Evolutionary conservation across 108 stramenopile species (phyloP), one percentile per base, ranked within the genome.

Genomic region (Pseudonitzschia delicatissima): DNA sequence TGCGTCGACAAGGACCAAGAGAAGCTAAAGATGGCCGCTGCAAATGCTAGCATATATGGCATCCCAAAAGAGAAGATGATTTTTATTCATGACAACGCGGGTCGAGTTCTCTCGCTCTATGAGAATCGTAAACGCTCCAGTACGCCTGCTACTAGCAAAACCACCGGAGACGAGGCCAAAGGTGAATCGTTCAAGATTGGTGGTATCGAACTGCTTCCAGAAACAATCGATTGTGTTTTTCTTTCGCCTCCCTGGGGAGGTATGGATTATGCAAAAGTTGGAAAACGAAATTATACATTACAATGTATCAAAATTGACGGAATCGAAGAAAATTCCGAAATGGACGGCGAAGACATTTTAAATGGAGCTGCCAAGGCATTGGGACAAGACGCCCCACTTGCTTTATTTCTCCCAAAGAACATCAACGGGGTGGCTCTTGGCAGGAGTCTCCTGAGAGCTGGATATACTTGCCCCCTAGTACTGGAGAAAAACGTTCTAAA

Each of bases 171-270:
- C 65, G 12, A 65, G 7, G 33, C 33, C 21, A 51, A 68, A 11
- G 60, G 58, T 25, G 25, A 74, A 66, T 18, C 11, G 11, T 88
- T 80, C 59, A 26, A 32, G 37, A 66, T 85, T 18, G 79, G 78
- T 62, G 87, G 82, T 12, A 27, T 81, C 2, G 79, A 77, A n/a
- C 57, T 75, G 28, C 84, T 93, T 28, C 89, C 89, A 47, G 35
- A 63, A 13, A 61, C 37, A 1, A 72, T 93, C 8, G 86, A 90
- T 74, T 68, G 58, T 45, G 65, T 90, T 23, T 93, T 93, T 64
- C 57, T 93, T 15, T 82, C 81, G 15, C 92, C 92, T 28, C 92
- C 92, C 2, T 93, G 92, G 92, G 92, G 92, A 27, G 92, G 92
- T n/a, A 68, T 82, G 55, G 76, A 79, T 40, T 93, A 93, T 62